phyloP scores from a whole-genome alignment of 139 green algal genomes.

The Eudorina sp. region DNA sequence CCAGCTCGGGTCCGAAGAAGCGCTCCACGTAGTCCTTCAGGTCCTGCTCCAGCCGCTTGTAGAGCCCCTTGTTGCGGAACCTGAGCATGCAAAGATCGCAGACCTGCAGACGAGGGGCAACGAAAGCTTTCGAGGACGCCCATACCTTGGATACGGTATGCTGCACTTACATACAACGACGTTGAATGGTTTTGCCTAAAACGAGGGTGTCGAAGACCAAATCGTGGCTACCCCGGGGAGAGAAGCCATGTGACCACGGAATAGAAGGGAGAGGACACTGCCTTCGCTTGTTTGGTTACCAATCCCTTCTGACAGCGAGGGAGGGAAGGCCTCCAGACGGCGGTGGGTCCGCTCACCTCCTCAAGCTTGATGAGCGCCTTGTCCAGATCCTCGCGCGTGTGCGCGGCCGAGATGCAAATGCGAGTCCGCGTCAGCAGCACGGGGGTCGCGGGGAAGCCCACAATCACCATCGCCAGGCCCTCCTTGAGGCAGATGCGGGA shows the following conservation, averaged over 20 bases:
- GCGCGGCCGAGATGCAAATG: conserved; percentile 95
- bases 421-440: conserved; percentile 87
- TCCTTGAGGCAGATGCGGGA: conserved; percentile 82
- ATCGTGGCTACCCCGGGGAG: too few relatives aligned
- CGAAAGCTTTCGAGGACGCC: too few relatives aligned
- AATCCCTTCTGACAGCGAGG: too few relatives aligned
- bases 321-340: too few relatives aligned
- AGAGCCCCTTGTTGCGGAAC: conserved; percentile 2
- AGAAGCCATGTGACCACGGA: too few relatives aligned
- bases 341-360: not conserved
- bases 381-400: conserved; percentile 93
- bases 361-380: conserved; percentile 78
- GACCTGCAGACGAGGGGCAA: not conserved
- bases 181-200: too few relatives aligned
- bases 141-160: too few relatives aligned
- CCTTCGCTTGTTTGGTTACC: too few relatives aligned
- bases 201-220: too few relatives aligned
- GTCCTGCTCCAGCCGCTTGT: not conserved
- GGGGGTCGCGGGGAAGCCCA: conserved; percentile 97
- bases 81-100: conserved; percentile 5
- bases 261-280: too few relatives aligned
- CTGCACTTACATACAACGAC: too few relatives aligned
- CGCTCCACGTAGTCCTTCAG: conserved; percentile 14
- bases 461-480: conserved; percentile 93
- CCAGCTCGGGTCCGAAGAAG: not conserved